Base-by-base conservation (phyloP, 1,284 basidiomycete species). In the Meripilus lineatus region DNA sequence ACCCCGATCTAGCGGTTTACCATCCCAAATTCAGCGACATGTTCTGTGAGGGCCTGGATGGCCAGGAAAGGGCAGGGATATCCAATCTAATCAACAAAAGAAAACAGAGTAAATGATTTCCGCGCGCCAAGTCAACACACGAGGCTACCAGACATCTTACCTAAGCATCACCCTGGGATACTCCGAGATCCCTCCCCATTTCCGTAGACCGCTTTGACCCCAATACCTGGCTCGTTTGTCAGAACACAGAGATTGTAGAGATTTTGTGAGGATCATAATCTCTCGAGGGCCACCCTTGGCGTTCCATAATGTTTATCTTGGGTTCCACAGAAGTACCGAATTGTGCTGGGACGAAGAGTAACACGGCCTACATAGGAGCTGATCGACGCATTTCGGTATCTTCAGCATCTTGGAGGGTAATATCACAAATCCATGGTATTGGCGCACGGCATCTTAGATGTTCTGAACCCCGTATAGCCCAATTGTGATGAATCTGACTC, bases 101-200 rank as follows among this genome's bases (percentile, higher is more conserved):
- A 43, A 25, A 13, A 28, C n/a, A n/a, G n/a, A n/a, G n/a, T n/a
- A n/a, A n/a, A n/a, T n/a, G n/a, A n/a, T n/a, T 40, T 23, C 33
- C 8, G n/a, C 10, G 8, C 28, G 34, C 42, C 33, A 22, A 36
- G 34, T 20, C 15, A 25, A 10, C 18, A 25, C 42, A 44, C 21
- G 42, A 44, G 42, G 42, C 42, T 44, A 44, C 42, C 23, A 38
- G 36, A n/a, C 42, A 23, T 38, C 42, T 26, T 32, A 36, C 21
- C 38, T 17, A 26, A 38, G 20, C 36, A 18, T 23, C 6, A 18
- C 8, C 6, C 22, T 13, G 11, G 11, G 20, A 23, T 23, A 10
- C 10, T n/a, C 10, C 28, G 28, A 10, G 28, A 30, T 10, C n/a
- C 28, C n/a, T 10, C 10, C 28, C n/a, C 20, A 35, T 14, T 18